phyloP scores from a whole-genome alignment of 1,284 basidiomycete species.

The Cutaneotrichosporon spelunceum region DNA sequence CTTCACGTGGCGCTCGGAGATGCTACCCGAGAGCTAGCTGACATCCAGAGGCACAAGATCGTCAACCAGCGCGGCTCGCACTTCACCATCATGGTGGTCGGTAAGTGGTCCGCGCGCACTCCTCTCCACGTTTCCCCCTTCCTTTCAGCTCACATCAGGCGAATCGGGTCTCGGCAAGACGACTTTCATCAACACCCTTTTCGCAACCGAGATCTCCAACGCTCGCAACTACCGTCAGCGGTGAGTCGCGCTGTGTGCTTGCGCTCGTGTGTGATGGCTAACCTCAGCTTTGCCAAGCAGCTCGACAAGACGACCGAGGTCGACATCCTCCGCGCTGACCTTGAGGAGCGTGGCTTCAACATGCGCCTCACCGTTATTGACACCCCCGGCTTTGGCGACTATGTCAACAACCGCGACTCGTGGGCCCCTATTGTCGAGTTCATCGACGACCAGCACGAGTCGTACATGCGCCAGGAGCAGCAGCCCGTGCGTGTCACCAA shows the following conservation, averaged over 20 bases:
- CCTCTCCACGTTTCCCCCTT: neutral
- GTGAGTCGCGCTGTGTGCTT: conserved; percentile 26
- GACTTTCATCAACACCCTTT: conserved; percentile 97
- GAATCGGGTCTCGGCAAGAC: conserved; percentile 95
- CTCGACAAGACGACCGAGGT: conserved; percentile 98
- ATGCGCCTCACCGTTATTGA: conserved; percentile 99
- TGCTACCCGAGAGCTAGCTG: conserved; percentile 17
- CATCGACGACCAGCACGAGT: conserved; percentile 99
- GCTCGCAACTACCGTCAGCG: conserved; percentile 83
- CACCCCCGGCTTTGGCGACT: conserved; percentile 98
- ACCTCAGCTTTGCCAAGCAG: conserved; percentile 78
- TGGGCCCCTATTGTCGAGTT: conserved; percentile 99
- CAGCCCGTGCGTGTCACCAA: conserved; percentile 91
- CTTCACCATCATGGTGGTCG: conserved; percentile 99
- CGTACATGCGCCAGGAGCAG: conserved; percentile 99
- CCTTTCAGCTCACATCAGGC: conserved; percentile 55
- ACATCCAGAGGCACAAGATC: conserved; percentile 81
- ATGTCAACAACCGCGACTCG: conserved; percentile 98
- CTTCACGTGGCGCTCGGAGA: neutral
- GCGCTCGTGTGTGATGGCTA: neutral
- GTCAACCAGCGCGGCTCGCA: conserved; percentile 95
- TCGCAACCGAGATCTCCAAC: conserved; percentile 92
- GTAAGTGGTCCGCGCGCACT: conserved; percentile 57
- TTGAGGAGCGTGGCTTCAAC: conserved; percentile 99
- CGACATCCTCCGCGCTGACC: conserved; percentile 92